Conservation (phyloP, 1,284 basidiomycete species). For the Coriolopsis trogii region DNA sequence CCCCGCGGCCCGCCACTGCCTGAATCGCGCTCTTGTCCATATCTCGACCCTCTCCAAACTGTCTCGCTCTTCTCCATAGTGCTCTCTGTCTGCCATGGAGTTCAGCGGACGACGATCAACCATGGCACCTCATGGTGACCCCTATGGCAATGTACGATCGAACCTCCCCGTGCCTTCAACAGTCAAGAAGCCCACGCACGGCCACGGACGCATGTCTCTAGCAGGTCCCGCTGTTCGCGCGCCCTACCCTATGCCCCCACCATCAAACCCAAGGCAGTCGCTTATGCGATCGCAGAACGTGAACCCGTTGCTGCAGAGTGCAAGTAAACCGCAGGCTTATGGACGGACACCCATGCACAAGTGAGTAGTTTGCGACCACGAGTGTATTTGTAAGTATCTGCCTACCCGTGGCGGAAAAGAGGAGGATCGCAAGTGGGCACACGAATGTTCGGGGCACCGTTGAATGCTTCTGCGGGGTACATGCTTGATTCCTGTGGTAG, state of each 20-base stretch:
- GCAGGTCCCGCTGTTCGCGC: slow-evolving; percentile 65
- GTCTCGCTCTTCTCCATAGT: neutral
- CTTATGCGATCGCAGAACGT: slow-evolving; percentile 65
- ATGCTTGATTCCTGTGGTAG: too few species aligned
- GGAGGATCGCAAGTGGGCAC: too few species aligned
- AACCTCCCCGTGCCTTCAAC: slow-evolving; percentile 56
- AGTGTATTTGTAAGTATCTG: too few species aligned
- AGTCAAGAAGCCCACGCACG: slow-evolving; percentile 58
- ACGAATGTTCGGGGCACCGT: too few species aligned
- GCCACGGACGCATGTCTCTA: slow-evolving; percentile 64
- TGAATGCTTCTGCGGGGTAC: too few species aligned
- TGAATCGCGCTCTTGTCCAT: neutral
- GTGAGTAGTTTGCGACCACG: too few species aligned
- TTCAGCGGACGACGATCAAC: slow-evolving; percentile 53
- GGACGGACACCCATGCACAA: slow-evolving; percentile 76
- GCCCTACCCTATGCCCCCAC: slow-evolving; percentile 48
- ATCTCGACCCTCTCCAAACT: neutral
- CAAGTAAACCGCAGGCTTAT: slow-evolving; percentile 59
- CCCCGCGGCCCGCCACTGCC: neutral
- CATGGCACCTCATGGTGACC: slow-evolving; percentile 56
- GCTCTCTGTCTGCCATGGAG: slow-evolving; percentile 40
- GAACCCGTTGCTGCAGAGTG: slow-evolving; percentile 71
- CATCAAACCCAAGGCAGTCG: slow-evolving; percentile 65
- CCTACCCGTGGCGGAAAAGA: too few species aligned
- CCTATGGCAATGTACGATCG: slow-evolving; percentile 50